Conservation (phyloP, 768 basidiomycete species). For the Pisolithus marmoratus region DNA sequence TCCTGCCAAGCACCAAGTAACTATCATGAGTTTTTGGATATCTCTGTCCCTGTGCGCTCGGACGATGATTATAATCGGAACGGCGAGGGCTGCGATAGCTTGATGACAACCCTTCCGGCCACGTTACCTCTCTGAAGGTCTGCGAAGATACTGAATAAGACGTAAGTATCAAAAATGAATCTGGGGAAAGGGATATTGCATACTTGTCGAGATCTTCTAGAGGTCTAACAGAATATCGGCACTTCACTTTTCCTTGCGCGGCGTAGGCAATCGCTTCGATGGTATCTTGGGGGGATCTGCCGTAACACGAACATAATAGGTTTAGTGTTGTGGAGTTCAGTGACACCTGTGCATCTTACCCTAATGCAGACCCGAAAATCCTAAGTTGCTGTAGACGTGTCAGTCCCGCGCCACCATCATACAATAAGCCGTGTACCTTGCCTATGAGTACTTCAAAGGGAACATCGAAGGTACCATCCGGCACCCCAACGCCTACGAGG, state of each 20-base stretch:
- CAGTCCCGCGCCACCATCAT: not conserved
- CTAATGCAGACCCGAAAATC: slow-evolving; percentile 14
- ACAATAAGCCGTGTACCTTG: slow-evolving; percentile 10
- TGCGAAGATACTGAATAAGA: slow-evolving; percentile 11
- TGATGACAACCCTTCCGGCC: slow-evolving; percentile 15
- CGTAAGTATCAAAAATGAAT: not conserved
- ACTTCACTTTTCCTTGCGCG: slow-evolving; percentile 36
- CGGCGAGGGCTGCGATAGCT: slow-evolving; percentile 16
- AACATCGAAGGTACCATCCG: slow-evolving; percentile 24
- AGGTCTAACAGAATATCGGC: slow-evolving; percentile 17
- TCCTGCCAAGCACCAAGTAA: no score
- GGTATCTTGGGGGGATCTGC: slow-evolving; percentile 39
- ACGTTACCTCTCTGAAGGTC: slow-evolving; percentile 15
- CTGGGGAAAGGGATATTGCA: not conserved
- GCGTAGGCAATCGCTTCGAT: slow-evolving; percentile 42
- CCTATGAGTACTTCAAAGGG: slow-evolving; percentile 28
- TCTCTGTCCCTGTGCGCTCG: no score
- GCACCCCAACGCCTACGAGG: slow-evolving; percentile 37
- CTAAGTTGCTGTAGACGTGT: slow-evolving; percentile 15
- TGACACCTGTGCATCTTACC: slow-evolving; percentile 8
- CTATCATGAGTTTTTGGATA: no score
- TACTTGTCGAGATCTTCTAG: slow-evolving; percentile 27
- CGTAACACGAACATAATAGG: not conserved
- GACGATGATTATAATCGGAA: no score
- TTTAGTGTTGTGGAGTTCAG: not conserved